Percentiles rank a stretch among this genome's conserved stretches.
phyloP scores from a whole-genome alignment of 2,329 filamentous ascomycete genomes.

The Dactylellina parvicollis region DNA sequence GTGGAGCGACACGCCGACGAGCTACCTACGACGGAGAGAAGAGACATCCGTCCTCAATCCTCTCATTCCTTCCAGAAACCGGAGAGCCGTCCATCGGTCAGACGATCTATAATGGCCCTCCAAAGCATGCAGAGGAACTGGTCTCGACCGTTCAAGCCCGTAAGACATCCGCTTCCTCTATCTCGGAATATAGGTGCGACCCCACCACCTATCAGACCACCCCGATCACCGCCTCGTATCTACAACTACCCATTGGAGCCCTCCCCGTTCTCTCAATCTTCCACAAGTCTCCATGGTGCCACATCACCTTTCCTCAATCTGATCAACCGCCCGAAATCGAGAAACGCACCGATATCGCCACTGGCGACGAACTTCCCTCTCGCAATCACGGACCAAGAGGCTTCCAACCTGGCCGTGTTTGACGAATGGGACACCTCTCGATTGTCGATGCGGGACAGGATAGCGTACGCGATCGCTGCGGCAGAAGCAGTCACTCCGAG shows the following conservation, averaged over 20 bases:
- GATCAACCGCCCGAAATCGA: constrained; percentile 40
- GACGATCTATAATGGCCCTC: constrained; percentile 30
- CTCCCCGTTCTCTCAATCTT: constrained; percentile 40
- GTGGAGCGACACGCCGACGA: no score
- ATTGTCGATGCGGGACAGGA: constrained; percentile 42
- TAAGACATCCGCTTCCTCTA: neutral
- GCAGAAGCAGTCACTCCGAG: constrained; percentile 29
- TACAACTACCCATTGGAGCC: constrained; percentile 28
- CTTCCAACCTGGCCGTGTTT: constrained; percentile 38
- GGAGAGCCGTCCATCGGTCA: neutral
- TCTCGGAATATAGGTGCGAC: constrained; percentile 10
- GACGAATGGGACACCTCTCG: constrained; percentile 52
- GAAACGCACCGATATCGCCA: constrained; percentile 10
- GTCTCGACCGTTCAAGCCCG: constrained; percentile 40
- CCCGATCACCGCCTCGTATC: constrained; percentile 26
- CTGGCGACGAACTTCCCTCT: constrained; percentile 22
- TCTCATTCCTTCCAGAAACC: constrained; percentile 20
- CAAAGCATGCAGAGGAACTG: constrained; percentile 37
- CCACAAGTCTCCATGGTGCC: constrained; percentile 6
- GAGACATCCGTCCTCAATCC: constrained; percentile 10
- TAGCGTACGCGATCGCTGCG: constrained; percentile 42
- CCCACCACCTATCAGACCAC: constrained; percentile 17
- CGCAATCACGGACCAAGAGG: constrained; percentile 36
- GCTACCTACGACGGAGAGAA: constrained; percentile 5
- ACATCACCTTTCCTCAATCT: constrained; percentile 47